Evolutionary conservation across 1,139 yeast genomes (phyloP).

Genomic region (Kurtzmaniella quercitrusa): DNA sequence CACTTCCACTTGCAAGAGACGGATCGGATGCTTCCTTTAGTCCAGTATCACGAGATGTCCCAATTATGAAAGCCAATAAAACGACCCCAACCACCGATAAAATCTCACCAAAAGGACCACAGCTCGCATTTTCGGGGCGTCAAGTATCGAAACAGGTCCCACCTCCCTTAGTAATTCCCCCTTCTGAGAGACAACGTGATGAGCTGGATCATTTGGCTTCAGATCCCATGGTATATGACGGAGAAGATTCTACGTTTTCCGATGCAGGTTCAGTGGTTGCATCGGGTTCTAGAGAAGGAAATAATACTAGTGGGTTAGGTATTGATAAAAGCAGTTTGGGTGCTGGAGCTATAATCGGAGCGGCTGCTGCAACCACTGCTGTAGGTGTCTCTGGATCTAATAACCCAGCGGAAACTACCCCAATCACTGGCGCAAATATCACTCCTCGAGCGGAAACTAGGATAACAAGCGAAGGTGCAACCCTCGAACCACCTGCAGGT

Average conservation of each 20-base stretch:
- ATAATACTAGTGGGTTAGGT: not conserved
- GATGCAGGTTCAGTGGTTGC: not conserved
- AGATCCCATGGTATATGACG: not conserved
- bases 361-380: constrained; percentile 2
- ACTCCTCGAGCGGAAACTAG: not conserved
- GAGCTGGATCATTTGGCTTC: not conserved
- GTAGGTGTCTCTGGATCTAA: not conserved
- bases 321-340: not conserved
- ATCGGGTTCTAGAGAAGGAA: not conserved
- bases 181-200: not conserved
- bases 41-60: not conserved
- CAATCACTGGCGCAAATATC: not conserved
- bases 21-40: not conserved
- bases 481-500: not conserved
- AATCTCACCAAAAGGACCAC: not conserved
- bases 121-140: not conserved
- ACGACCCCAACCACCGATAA: not conserved
- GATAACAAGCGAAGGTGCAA: not conserved
- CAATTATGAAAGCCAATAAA: not conserved
- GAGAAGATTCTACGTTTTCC: not conserved
- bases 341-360: not conserved
- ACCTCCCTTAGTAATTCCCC: not conserved
- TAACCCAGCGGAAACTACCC: not conserved
- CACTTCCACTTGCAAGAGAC: constrained; percentile 2
- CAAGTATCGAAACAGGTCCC: not conserved